Evolutionary conservation across 2,329 filamentous ascomycete genomes (phyloP), one percentile per base, ranked within the genome.

Genomic region (Pseudogymnoascus verrucosus): DNA sequence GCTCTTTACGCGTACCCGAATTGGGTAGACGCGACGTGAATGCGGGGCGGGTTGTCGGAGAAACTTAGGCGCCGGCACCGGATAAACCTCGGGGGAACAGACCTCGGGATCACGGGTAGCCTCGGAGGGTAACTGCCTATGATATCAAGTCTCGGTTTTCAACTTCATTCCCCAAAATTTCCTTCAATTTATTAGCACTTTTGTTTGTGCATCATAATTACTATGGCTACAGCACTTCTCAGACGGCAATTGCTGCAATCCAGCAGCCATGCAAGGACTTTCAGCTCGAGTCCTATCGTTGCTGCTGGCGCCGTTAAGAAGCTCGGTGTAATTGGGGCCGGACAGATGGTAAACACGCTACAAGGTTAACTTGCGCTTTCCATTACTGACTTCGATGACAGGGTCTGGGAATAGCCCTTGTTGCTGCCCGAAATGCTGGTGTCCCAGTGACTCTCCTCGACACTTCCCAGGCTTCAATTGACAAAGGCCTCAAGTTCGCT

Each of bases 331-430:
- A 83, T 99, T 72, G 95, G 95, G 68, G 93, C 93, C 62, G 95
- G 95, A 28, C 95, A 98, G 76, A 97, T 98, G 93, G 93, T 96
- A 77, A 73, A 82, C 74, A 66, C 11, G 12, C n/a, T 47, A 40
- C 16, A 14, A 31, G n/a, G 10, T 28, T 26, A 54, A 69, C 47
- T 28, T 10, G 2, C 2, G 11, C 36, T 37, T 63, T 51, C 23
- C 8, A 23, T 62, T 1, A 63, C 68, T 70, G 42, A 73, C 73
- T 74, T 64, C n/a, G 8, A 69, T 64, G 65, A 2, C 70, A 98
- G 93, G 95, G 95, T 65, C 80, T 99, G 51, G 95, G 95, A 65
- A 99, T 99, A 75, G 95, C 95, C 61, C 85, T 99, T 14, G 93
- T 99, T 57, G 95, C 93, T 61, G 91, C 93, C 47, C 87, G 91